Conservation (phyloP, 2,329 filamentous ascomycete species). For the Phialocephala subalpina region DNA sequence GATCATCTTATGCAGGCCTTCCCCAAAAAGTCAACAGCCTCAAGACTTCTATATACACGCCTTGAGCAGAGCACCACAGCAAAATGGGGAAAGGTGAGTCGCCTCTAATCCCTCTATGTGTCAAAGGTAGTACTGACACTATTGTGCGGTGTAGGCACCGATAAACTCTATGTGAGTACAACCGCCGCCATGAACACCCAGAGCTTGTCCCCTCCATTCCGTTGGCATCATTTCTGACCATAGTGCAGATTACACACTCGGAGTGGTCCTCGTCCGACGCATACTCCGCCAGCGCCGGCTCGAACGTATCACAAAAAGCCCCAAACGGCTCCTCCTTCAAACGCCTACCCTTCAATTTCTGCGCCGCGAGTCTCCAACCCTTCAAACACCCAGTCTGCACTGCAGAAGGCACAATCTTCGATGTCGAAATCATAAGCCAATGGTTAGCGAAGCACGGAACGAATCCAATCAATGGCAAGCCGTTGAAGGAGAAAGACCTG, state of each 20-base stretch:
- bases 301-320: conserved; percentile 69
- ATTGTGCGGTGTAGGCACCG: conserved; percentile 50
- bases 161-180: conserved; percentile 55
- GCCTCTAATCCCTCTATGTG: background rate
- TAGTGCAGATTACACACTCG: conserved; percentile 84
- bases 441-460: conserved; percentile 96
- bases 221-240: conserved; percentile 7
- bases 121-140: conserved; percentile 11
- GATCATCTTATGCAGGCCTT: background rate
- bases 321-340: conserved; percentile 74
- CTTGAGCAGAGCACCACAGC: background rate
- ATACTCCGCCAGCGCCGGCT: conserved; percentile 81
- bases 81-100: conserved; percentile 42
- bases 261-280: conserved; percentile 95
- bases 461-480: conserved; percentile 86
- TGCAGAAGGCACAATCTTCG: conserved; percentile 85
- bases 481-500: conserved; percentile 81
- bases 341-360: conserved; percentile 96
- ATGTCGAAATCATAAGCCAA: conserved; percentile 90
- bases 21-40: conserved; percentile 1
- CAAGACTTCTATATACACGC: background rate
- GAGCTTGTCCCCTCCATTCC: background rate
- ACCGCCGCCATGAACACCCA: background rate
- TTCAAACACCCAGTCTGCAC: conserved; percentile 97
- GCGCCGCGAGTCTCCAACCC: conserved; percentile 92